A percentile compares a stretch with the other conserved stretches of the same genome.
Conservation (phyloP, 441 rosid species). For the Manihot esculenta region DNA sequence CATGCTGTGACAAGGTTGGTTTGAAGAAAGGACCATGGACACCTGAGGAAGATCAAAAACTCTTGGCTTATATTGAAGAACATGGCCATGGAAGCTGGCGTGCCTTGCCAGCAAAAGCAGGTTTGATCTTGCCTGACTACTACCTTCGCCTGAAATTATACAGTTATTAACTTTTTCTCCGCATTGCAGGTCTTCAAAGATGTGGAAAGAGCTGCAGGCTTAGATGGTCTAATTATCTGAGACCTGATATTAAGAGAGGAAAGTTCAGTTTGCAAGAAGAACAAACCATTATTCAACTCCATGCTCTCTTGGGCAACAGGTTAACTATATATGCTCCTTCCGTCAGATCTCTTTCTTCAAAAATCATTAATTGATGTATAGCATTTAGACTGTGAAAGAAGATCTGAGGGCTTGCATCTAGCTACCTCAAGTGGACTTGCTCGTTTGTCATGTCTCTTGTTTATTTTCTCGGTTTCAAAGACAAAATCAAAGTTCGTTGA, state of each 20-base stretch:
- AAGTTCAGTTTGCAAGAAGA: conserved; percentile 95
- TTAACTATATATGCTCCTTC: conserved; percentile 8
- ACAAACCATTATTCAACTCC: conserved; percentile 97
- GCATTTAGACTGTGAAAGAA: neutral
- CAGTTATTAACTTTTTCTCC: no score
- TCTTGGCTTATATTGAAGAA: conserved; percentile 82
- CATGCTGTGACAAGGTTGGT: conserved; percentile 90
- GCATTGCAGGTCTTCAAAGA: conserved; percentile 71
- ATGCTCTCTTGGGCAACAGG: conserved; percentile 99
- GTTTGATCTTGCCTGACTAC: conserved; percentile 25
- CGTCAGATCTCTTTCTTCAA: neutral
- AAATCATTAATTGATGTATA: neutral
- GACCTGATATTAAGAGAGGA: conserved; percentile 97
- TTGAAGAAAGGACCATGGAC: conserved; percentile 99
- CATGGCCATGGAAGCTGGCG: conserved; percentile 99
- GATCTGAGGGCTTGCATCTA: no score
- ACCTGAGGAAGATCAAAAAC: conserved; percentile 94
- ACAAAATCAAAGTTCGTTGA: neutral
- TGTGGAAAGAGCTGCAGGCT: conserved; percentile 99
- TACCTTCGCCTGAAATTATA: neutral
- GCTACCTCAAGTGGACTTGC: no score
- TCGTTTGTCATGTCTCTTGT: no score
- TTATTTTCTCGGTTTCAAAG: neutral
- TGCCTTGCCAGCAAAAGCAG: conserved; percentile 88
- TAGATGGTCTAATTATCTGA: conserved; percentile 95